A percentile compares a stretch with the other conserved stretches of the same genome.
Conservation (phyloP, 805 yeast species). For the Candida boleticola region DNA sequence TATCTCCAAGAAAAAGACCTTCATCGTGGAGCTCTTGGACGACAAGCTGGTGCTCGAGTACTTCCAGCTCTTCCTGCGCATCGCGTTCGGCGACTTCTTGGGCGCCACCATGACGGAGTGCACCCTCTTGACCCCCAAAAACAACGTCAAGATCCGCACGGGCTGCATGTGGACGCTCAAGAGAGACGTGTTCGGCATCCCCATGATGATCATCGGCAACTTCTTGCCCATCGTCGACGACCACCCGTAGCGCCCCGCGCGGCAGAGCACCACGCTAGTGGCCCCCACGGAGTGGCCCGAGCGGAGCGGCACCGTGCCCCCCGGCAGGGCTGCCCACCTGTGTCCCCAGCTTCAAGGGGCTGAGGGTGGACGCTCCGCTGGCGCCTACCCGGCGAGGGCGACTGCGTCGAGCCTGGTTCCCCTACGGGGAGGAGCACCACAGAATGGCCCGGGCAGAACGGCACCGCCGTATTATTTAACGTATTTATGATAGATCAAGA, state of each 20-base stretch:
- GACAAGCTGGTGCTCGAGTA: conserved; percentile 84
- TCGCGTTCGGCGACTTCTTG: conserved; percentile 87
- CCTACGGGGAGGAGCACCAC: neutral
- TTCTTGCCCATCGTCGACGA: conserved; percentile 67
- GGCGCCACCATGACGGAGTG: conserved; percentile 88
- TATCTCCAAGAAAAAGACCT: conserved; percentile 58
- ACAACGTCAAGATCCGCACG: conserved; percentile 60
- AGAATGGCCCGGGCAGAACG: neutral
- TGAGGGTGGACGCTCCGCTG: neutral
- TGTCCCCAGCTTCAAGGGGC: too few species aligned
- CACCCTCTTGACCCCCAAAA: conserved; percentile 60
- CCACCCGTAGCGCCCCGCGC: too few species aligned
- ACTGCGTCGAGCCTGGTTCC: neutral
- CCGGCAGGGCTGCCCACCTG: too few species aligned
- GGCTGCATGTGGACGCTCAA: conserved; percentile 90
- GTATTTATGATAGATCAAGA: neutral
- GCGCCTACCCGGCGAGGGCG: neutral
- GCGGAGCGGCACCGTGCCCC: too few species aligned
- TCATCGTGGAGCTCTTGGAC: conserved; percentile 81
- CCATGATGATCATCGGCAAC: conserved; percentile 95
- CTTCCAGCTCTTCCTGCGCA: conserved; percentile 77
- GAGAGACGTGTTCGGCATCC: conserved; percentile 93
- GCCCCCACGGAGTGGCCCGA: too few species aligned
- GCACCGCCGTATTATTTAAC: neutral
- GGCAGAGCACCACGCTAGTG: too few species aligned